These are phyloP conservation scores for Zymoseptoria tritici DNA, from an alignment of 2,329 filamentous ascomycete genomes.

Conservation along the genomic window DNA sequence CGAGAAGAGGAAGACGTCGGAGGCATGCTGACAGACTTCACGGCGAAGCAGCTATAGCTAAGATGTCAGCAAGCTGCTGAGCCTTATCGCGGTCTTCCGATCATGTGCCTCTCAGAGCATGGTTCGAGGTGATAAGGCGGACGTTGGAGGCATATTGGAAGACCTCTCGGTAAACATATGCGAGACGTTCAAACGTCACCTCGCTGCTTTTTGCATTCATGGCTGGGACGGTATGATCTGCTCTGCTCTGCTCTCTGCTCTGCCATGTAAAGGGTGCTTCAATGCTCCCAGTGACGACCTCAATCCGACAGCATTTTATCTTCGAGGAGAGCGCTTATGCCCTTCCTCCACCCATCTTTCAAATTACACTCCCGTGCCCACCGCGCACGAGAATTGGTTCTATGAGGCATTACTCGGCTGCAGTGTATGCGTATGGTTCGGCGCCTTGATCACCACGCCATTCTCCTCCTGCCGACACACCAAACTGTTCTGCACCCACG, in stretches of 20 bases:
- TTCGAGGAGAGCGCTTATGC: not conserved
- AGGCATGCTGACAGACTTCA: too few species aligned
- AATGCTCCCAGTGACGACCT: not conserved
- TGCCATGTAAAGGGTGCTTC: not conserved
- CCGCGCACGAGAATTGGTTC: not conserved
- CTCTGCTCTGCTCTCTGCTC: not conserved
- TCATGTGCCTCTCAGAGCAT: too few species aligned
- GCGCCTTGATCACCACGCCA: conserved; percentile 63
- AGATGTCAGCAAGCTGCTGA: too few species aligned
- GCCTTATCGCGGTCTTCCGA: too few species aligned
- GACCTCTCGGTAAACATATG: too few species aligned
- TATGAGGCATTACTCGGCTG: conserved; percentile 24
- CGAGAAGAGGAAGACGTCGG: too few species aligned
- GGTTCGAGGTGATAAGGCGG: too few species aligned
- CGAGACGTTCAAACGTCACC: not conserved
- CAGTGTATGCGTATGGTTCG: conserved; percentile 76
- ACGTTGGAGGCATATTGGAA: too few species aligned
- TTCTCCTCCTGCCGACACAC: conserved; percentile 75
- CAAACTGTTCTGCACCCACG: conserved; percentile 78
- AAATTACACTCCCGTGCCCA: not conserved
- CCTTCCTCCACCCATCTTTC: not conserved
- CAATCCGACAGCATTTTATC: not conserved
- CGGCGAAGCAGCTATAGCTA: too few species aligned
- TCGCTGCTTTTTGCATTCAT: not conserved
- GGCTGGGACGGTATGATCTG: not conserved